Percentiles rank a stretch among this genome's conserved stretches.
phyloP scores from a whole-genome alignment of 805 yeast genomes.

The Myxozyma neotropica region DNA sequence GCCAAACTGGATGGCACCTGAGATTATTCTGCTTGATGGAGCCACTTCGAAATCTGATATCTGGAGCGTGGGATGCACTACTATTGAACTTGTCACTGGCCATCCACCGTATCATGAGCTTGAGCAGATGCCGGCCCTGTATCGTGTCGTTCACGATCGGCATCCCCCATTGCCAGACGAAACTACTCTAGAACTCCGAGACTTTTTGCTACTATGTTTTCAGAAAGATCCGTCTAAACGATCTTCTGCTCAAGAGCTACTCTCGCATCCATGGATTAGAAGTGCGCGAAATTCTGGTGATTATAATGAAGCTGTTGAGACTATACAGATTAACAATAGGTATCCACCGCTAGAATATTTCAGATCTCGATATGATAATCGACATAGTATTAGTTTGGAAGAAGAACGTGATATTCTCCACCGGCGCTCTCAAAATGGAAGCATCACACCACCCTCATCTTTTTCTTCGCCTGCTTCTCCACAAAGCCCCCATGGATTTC shows the following conservation, averaged over 20 bases:
- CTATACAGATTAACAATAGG: neutral
- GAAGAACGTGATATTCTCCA: neutral
- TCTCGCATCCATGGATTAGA: conserved; percentile 50
- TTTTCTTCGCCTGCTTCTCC: neutral
- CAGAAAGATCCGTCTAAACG: conserved; percentile 67
- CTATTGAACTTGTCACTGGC: conserved; percentile 81
- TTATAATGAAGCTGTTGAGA: conserved; percentile 9
- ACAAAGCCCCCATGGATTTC: neutral
- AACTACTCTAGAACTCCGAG: conserved; percentile 49
- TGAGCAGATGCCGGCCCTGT: conserved; percentile 76
- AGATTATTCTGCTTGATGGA: conserved; percentile 80
- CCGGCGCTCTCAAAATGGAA: neutral
- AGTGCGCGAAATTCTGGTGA: conserved; percentile 1
- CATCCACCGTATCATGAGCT: conserved; percentile 77
- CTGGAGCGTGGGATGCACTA: conserved; percentile 86
- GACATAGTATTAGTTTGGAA: neutral
- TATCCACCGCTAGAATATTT: too few species aligned
- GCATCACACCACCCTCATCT: neutral
- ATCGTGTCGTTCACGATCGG: conserved; percentile 77
- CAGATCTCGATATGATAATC: neutral
- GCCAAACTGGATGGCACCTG: conserved; percentile 99
- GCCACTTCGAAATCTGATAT: conserved; percentile 83
- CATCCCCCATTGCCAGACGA: conserved; percentile 67
- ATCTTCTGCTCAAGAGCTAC: conserved; percentile 56
- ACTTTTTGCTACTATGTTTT: conserved; percentile 68